Percentiles rank a stretch among this genome's conserved stretches.
phyloP scores from a whole-genome alignment of 1,284 basidiomycete genomes.

The Papiliotrema laurentii region DNA sequence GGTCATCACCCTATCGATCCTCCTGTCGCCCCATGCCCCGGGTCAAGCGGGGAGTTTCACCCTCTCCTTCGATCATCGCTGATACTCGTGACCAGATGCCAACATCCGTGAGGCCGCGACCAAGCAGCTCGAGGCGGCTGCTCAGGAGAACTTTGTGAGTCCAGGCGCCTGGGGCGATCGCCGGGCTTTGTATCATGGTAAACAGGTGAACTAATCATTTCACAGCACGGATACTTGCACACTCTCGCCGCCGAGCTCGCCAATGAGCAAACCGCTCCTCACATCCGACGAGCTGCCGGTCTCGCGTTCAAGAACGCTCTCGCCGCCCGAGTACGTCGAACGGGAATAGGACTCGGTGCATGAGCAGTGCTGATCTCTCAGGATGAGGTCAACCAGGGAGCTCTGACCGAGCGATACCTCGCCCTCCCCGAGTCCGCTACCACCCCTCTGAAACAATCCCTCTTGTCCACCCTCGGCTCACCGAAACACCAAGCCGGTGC shows the following conservation, averaged over 20 bases:
- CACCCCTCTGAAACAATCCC: slow-evolving; percentile 80
- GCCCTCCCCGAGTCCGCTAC: slow-evolving; percentile 64
- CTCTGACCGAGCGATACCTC: slow-evolving; percentile 77
- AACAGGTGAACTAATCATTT: not conserved
- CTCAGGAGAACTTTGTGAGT: slow-evolving; percentile 78
- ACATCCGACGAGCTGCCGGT: slow-evolving; percentile 89
- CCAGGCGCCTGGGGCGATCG: not conserved
- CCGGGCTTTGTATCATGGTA: not conserved
- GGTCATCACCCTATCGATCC: not conserved
- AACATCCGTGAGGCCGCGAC: slow-evolving; percentile 87
- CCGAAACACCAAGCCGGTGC: slow-evolving; percentile 68
- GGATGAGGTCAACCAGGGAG: slow-evolving; percentile 73
- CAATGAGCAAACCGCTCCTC: slow-evolving; percentile 64
- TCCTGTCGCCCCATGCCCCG: slow-evolving; percentile 7
- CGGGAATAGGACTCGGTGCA: slow-evolving; percentile 11
- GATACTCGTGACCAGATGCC: slow-evolving; percentile 6
- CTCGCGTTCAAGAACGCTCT: slow-evolving; percentile 96
- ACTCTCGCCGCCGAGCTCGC: slow-evolving; percentile 78
- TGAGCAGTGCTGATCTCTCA: slow-evolving; percentile 42
- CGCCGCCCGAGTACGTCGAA: slow-evolving; percentile 69
- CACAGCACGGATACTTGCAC: slow-evolving; percentile 80
- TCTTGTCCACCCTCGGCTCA: slow-evolving; percentile 77
- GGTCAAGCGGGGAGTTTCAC: slow-evolving; percentile 1
- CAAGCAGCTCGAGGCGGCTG: slow-evolving; percentile 75
- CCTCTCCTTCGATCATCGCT: slow-evolving; percentile 5